Evolutionary conservation across 129 eudicot genomes (phyloP), one percentile per base, ranked within the genome.

Genomic region (Kitagawia praeruptora): DNA sequence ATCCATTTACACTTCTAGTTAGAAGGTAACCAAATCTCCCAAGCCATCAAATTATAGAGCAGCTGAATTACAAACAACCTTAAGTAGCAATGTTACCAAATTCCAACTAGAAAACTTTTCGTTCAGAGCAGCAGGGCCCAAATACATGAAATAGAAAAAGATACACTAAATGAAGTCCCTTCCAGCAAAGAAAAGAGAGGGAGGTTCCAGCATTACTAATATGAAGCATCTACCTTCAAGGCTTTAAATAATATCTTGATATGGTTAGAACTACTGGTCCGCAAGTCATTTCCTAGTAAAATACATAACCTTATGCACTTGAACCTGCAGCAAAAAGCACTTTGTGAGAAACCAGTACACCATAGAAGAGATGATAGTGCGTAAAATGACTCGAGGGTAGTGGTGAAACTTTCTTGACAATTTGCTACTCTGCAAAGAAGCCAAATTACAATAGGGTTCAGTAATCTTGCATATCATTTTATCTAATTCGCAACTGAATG

Each of bases 211-310:
- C 67, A 44, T 41, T 54, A 41, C 41, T 61, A 61, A 61, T 25
- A 61, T n/a, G 12, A 9, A 61, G 69, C 69, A 61, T 7, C 69
- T 61, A 61, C 69, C 34, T 61, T 61, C 69, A 61, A 61, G 34
- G 69, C 34, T 25, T 61, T 25, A 3, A 9, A 9, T n/a, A 61
- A 23, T 61, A 61, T 61, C 69, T 61, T 61, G 69, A 61, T 61
- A 61, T 10, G 25, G 90, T 80, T 84, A 82, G 82, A 84, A 71
- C 84, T 82, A 82, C 81, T 13, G 4, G 77, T 63, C 73, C 64
- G 75, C 84, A 81, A 82, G 75, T 81, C 80, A 18, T 49, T 77
- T 78, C 56, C 84, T 56, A 70, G 40, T 73, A 41, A 80, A 74
- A 81, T 49, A 82, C 88, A 84, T 25, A 38, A 79, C 79, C 85